A percentile compares a stretch with the other conserved stretches of the same genome.
These are phyloP conservation scores for Dothistroma pini DNA, from an alignment of 2,329 filamentous ascomycete genomes.

Conservation along the genomic window DNA sequence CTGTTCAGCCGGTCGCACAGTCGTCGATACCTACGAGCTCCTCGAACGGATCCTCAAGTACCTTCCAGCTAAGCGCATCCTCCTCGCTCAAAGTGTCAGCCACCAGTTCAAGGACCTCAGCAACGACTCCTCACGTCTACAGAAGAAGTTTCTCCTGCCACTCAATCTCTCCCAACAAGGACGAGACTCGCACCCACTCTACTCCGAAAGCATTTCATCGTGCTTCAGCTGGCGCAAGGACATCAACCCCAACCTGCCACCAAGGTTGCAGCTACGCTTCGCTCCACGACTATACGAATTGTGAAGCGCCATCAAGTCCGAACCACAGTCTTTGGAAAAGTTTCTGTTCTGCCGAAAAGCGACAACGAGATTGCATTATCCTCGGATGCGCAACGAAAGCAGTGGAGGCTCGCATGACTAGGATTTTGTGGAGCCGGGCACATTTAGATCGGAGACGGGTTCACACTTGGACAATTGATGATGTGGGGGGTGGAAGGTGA, in stretches of 20 bases:
- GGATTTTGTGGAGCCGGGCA: neutral
- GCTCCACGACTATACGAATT: no score
- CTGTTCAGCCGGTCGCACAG: neutral
- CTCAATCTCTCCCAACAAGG: neutral
- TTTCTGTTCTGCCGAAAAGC: no score
- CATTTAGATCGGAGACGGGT: neutral
- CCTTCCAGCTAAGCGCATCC: constrained; percentile 3
- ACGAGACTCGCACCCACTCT: neutral
- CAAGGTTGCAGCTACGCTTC: no score
- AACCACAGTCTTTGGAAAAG: no score
- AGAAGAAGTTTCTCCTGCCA: neutral
- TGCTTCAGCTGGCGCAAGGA: neutral
- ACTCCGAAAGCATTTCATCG: neutral
- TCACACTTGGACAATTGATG: neutral
- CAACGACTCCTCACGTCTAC: neutral
- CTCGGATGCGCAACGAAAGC: no score
- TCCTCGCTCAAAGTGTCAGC: constrained; percentile 8
- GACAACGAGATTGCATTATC: neutral
- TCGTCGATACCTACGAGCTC: constrained; percentile 12
- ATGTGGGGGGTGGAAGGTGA: neutral
- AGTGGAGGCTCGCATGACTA: no score
- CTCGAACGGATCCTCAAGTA: constrained; percentile 8
- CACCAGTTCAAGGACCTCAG: neutral
- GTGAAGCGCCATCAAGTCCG: no score
- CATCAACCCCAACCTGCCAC: no score